Evolutionary conservation across 1,284 basidiomycete genomes (phyloP).

Genomic region (Apiotrichum gamsii): DNA sequence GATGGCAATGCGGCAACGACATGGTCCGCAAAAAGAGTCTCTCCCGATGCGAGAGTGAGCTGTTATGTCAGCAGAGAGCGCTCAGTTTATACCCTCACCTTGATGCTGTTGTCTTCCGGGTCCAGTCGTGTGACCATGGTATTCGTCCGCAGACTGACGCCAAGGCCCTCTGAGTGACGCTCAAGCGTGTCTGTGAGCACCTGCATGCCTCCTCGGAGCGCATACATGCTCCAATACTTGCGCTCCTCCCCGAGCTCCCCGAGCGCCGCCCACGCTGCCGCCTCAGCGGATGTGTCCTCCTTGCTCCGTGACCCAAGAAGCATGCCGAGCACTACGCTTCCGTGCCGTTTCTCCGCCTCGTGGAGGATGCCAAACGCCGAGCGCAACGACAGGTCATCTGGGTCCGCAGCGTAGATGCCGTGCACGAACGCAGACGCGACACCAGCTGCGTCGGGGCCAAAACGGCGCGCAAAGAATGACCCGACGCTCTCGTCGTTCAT

Average conservation of each 20-base stretch:
- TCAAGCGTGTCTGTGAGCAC: conserved; percentile 60
- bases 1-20: conserved; percentile 32
- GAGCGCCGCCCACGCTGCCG: conserved; percentile 13
- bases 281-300: conserved; percentile 16
- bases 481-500: conserved; percentile 72
- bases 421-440: conserved; percentile 82
- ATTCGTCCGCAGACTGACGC: conserved; percentile 57
- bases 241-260: conserved; percentile 26
- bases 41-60: neutral
- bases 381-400: conserved; percentile 64
- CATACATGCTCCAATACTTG: conserved; percentile 39
- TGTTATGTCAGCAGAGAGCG: conserved; percentile 35
- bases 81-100: conserved; percentile 48
- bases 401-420: conserved; percentile 87
- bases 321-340: conserved; percentile 66
- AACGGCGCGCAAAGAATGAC: conserved; percentile 66
- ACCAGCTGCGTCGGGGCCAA: conserved; percentile 66
- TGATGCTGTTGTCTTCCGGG: neutral
- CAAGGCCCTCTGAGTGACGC: conserved; percentile 46
- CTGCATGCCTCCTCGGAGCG: conserved; percentile 59
- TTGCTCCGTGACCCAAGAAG: conserved; percentile 45
- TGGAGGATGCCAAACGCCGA: conserved; percentile 70
- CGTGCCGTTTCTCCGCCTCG: conserved; percentile 60
- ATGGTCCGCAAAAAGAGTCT: conserved; percentile 9
- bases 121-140: conserved; percentile 39